A percentile compares a stretch with the other conserved stretches of the same genome.
These are phyloP conservation scores for Filobasidium wieringae DNA, from an alignment of 768 basidiomycete genomes.

Conservation along the genomic window DNA sequence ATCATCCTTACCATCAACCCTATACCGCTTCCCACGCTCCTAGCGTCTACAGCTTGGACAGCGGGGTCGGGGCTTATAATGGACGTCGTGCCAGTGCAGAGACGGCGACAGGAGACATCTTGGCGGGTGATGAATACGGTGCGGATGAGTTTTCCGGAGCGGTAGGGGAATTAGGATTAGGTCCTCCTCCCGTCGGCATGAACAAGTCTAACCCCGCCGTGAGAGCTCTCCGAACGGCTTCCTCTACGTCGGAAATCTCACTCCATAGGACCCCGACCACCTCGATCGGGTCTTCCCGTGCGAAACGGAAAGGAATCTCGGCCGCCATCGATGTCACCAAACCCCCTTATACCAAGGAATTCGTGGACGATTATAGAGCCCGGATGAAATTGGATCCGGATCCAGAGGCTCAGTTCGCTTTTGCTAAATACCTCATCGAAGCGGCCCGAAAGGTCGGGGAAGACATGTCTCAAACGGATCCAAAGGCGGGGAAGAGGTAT, in stretches of 20 bases:
- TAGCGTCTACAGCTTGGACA: conserved; percentile 34
- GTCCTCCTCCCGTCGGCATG: too few relatives aligned
- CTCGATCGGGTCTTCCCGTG: conserved; percentile 35
- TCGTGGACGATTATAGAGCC: conserved; percentile 93
- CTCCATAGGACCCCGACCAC: conserved; percentile 30
- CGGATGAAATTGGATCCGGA: conserved; percentile 97
- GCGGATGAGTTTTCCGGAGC: too few relatives aligned
- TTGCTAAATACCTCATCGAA: conserved; percentile 98
- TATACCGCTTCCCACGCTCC: too few relatives aligned
- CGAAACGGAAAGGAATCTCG: conserved; percentile 28
- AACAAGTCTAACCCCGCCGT: neutral
- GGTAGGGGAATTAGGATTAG: too few relatives aligned
- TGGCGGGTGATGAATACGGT: too few relatives aligned
- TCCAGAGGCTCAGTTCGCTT: conserved; percentile 92
- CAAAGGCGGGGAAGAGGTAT: conserved; percentile 73
- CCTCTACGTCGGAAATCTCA: conserved; percentile 24
- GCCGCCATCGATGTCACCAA: conserved; percentile 39
- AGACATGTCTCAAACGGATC: conserved; percentile 48
- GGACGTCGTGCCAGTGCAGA: too few relatives aligned
- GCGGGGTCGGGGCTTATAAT: conserved; percentile 35
- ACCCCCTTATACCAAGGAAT: conserved; percentile 78
- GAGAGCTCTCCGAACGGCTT: conserved; percentile 17
- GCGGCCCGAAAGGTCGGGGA: conserved; percentile 59
- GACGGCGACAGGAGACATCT: too few relatives aligned
- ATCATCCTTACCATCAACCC: too few relatives aligned